Evolutionary conservation across 140 eudicot genomes (phyloP).

Genomic region (Senecio squalidus): DNA sequence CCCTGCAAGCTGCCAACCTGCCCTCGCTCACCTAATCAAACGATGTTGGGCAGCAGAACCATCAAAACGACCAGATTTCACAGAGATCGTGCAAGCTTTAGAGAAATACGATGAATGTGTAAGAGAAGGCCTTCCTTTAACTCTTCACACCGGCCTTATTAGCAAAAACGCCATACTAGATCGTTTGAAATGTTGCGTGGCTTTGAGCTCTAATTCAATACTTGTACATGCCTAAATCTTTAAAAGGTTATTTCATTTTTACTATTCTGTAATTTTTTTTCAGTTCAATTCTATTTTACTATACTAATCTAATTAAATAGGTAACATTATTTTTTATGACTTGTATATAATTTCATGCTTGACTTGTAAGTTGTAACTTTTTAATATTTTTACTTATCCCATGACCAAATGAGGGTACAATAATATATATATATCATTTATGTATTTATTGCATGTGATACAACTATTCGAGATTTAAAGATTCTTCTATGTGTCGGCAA

Average conservation of each 20-base stretch:
- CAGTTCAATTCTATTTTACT: not conserved
- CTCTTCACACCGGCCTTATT: conserved; percentile 57
- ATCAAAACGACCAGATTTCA: conserved; percentile 91
- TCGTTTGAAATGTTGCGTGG: conserved; percentile 69
- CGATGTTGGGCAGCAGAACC: conserved; percentile 93
- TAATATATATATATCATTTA: no score
- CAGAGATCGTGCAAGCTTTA: conserved; percentile 68
- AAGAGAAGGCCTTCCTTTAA: conserved; percentile 88
- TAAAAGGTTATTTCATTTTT: not conserved
- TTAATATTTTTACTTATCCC: not conserved
- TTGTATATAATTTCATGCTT: conserved; percentile 5
- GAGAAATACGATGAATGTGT: conserved; percentile 89
- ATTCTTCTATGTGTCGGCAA: no score
- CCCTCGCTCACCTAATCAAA: conserved; percentile 87
- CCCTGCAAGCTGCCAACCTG: conserved; percentile 94
- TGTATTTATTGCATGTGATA: no score
- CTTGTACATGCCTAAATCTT: conserved; percentile 71
- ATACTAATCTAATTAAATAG: conserved; percentile 18
- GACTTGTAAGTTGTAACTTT: not conserved
- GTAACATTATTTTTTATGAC: conserved; percentile 9
- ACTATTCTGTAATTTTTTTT: no score
- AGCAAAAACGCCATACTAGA: conserved; percentile 50
- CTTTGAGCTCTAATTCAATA: conserved; percentile 52
- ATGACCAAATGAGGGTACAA: not conserved
- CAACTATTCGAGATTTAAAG: no score